Percentiles rank a stretch among this genome's conserved stretches.
phyloP scores from a whole-genome alignment of 768 basidiomycete species.

The Stropharia rugosoannulata region DNA sequence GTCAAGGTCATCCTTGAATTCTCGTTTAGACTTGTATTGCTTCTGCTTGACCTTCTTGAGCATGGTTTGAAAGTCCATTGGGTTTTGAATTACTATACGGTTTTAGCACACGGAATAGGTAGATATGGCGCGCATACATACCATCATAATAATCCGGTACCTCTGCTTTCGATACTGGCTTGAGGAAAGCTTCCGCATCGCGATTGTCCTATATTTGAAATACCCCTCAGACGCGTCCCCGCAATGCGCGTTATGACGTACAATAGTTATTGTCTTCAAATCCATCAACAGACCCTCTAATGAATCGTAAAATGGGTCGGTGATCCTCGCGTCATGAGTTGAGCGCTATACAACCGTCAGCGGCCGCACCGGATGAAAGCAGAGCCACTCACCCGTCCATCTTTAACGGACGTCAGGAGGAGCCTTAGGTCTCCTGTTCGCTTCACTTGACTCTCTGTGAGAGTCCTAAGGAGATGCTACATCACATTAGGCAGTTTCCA shows the following conservation, averaged over 20 bases:
- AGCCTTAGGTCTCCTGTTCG: slow-evolving; percentile 76
- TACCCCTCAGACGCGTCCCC: slow-evolving; percentile 27
- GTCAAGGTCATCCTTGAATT: slow-evolving; percentile 92
- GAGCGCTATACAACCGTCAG: slow-evolving; percentile 26
- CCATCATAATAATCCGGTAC: slow-evolving; percentile 8
- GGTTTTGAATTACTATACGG: slow-evolving; percentile 78
- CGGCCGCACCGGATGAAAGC: slow-evolving; percentile 17
- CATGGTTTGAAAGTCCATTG: slow-evolving; percentile 96
- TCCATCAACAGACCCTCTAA: slow-evolving; percentile 87
- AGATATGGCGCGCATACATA: neutral
- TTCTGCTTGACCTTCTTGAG: slow-evolving; percentile 90
- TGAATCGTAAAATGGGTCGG: slow-evolving; percentile 92
- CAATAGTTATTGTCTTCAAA: slow-evolving; percentile 75
- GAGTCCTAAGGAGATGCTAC: slow-evolving; percentile 87
- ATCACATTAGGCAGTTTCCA: slow-evolving; percentile 4
- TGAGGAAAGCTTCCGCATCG: slow-evolving; percentile 91
- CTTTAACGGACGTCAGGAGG: slow-evolving; percentile 83
- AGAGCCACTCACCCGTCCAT: slow-evolving; percentile 69
- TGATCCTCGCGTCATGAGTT: slow-evolving; percentile 66
- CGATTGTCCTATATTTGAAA: slow-evolving; percentile 65
- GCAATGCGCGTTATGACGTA: slow-evolving; percentile 30
- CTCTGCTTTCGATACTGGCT: slow-evolving; percentile 41
- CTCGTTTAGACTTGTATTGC: slow-evolving; percentile 89
- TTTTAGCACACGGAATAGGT: neutral
- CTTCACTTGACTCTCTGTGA: slow-evolving; percentile 76